Conservation (phyloP, 73 alveolate species). For the Paramecium biaurelia region DNA sequence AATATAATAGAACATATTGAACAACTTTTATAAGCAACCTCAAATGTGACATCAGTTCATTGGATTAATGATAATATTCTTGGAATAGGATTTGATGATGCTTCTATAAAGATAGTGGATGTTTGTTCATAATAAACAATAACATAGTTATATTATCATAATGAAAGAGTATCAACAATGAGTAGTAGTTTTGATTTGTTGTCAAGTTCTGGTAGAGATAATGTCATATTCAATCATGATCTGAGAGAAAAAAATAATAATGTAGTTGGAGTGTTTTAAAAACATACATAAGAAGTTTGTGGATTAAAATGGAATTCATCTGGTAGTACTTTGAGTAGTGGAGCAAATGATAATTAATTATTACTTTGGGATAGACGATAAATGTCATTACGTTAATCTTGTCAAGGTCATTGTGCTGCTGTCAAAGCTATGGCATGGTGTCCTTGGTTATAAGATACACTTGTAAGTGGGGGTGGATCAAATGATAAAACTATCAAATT, state of each 20-base stretch:
- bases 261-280: slow-evolving; percentile 72
- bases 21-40: background rate
- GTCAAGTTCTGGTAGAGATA: slow-evolving; percentile 86
- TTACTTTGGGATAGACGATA: slow-evolving; percentile 83
- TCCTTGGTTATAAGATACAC: slow-evolving; percentile 92
- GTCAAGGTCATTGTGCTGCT: slow-evolving; percentile 96
- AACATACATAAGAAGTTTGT: slow-evolving; percentile 93
- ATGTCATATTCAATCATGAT: slow-evolving; percentile 82
- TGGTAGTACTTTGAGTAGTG: slow-evolving; percentile 88
- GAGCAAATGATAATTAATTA: slow-evolving; percentile 93
- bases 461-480: slow-evolving; percentile 99
- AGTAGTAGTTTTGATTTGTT: slow-evolving; percentile 85
- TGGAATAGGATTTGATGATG: slow-evolving; percentile 81
- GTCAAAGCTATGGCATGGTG: slow-evolving; percentile 99
- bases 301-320: slow-evolving; percentile 94
- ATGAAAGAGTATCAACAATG: slow-evolving; percentile 84
- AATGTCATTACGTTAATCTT: slow-evolving; percentile 64
- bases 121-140: slow-evolving; percentile 62
- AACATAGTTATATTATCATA: slow-evolving; percentile 79
- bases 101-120: slow-evolving; percentile 89
- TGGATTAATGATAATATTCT: slow-evolving; percentile 17
- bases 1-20: background rate
- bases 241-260: slow-evolving; percentile 77
- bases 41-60: slow-evolving; percentile 53
- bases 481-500: slow-evolving; percentile 92